Evolutionary conservation across 192 early-diverging fungal genomes (phyloP).

Genomic region (Coemansia sp.): DNA sequence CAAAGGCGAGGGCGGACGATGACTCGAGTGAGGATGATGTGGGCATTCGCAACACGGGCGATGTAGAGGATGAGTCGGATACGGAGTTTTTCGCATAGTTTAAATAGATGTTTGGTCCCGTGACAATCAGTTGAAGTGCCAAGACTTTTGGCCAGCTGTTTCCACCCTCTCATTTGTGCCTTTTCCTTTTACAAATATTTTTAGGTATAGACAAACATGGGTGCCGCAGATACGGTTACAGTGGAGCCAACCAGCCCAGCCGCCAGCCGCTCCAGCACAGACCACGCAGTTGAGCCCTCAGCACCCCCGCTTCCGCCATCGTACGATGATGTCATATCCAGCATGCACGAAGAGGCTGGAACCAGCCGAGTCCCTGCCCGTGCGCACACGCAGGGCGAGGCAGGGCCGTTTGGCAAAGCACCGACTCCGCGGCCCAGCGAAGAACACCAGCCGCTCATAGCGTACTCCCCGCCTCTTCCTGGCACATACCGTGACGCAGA

Average conservation of each 20-base stretch:
- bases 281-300: conserved; percentile 13
- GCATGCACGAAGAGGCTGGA: conserved; percentile 13
- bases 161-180: no score
- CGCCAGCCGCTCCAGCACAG: not conserved
- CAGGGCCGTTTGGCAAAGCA: conserved; percentile 16
- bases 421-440: not conserved
- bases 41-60: conserved; percentile 21
- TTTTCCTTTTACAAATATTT: no score
- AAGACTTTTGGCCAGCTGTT: no score
- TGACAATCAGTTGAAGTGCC: no score
- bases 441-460: conserved; percentile 13
- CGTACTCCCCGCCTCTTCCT: not conserved
- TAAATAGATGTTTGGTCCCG: not conserved
- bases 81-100: conserved; percentile 25
- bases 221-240: no score
- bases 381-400: not conserved
- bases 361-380: not conserved
- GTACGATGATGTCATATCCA: conserved; percentile 41
- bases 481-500: not conserved
- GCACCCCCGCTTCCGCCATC: conserved; percentile 30
- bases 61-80: conserved; percentile 16
- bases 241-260: not conserved
- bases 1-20: conserved; percentile 3
- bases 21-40: conserved; percentile 49
- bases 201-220: no score